Percentiles rank a stretch among this genome's conserved stretches.
These are phyloP conservation scores for Russula foetens DNA, from an alignment of 768 basidiomycete genomes.

Conservation along the genomic window DNA sequence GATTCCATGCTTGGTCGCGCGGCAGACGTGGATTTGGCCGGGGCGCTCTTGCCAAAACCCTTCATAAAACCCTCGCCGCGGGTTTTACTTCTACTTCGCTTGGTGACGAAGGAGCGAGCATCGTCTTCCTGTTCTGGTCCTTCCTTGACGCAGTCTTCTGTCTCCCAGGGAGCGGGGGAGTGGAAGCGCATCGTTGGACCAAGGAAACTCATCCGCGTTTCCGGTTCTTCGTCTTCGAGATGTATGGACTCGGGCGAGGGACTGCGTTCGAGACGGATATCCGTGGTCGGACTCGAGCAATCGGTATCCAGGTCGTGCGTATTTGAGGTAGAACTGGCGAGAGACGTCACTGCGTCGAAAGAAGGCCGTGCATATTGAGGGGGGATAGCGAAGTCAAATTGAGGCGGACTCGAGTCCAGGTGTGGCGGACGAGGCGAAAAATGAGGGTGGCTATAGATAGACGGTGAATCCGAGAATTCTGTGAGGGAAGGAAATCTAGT, in stretches of 20 bases:
- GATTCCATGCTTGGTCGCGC: constrained; percentile 63
- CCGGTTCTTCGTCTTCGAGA: constrained; percentile 37
- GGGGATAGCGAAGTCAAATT: constrained; percentile 26
- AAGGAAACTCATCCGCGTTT: constrained; percentile 56
- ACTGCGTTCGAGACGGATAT: constrained; percentile 20
- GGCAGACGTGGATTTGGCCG: constrained; percentile 31
- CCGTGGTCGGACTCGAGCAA: constrained; percentile 17
- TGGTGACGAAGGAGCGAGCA: constrained; percentile 26
- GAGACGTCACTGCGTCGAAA: constrained; percentile 18
- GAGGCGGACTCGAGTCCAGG: constrained; percentile 23
- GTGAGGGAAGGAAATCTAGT: constrained; percentile 46
- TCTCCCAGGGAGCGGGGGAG: constrained; percentile 77
- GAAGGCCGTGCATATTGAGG: constrained; percentile 13
- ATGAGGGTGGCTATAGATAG: constrained; percentile 54
- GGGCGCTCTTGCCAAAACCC: constrained; percentile 30
- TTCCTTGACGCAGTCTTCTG: constrained; percentile 40
- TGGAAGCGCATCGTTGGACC: constrained; percentile 83
- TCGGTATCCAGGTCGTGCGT: constrained; percentile 42
- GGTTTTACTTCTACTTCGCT: constrained; percentile 24
- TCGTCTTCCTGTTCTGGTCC: constrained; percentile 40
- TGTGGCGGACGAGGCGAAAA: constrained; percentile 43
- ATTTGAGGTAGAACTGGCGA: constrained; percentile 31
- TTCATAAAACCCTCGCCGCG: constrained; percentile 36
- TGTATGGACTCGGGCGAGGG: constrained; percentile 22
- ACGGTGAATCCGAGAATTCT: constrained; percentile 58